Evolutionary conservation across 139 green algal species (phyloP), one percentile per base, ranked within the genome.

Genomic region (Coelastrella sp.): DNA sequence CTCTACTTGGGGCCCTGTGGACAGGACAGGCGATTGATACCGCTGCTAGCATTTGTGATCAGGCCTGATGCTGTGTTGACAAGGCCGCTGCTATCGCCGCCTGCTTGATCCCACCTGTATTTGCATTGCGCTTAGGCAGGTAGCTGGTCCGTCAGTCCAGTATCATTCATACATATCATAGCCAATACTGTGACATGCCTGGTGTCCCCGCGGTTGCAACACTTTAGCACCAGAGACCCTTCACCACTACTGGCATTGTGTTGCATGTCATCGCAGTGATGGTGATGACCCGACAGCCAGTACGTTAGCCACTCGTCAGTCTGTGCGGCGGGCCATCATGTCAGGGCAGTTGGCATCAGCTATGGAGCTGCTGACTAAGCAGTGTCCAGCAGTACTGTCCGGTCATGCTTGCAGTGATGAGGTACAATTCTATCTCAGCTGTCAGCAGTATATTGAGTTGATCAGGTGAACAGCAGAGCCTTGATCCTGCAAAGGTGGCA

Each of bases 401-500:
- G 85, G 85, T 14, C 20, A 11, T 74, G 22, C 57, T 84, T 64
- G 54, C 22, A 65, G 57, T 64, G 87, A 90, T 20, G 94, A 95
- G 14, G 92, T 96, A 58, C 89, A 90, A 59, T 96, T 97, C 88
- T 90, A 94, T 86, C 90, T 98, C 56, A 87, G 90, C 79, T 97
- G 95, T 89, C 94, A 97, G 76, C 93, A 96, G 74, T 98, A 96
- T 90, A 95, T 98, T 3, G 96, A 98, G 94, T 88, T 97, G 0
- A 91, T 98, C n/a, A 93, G 95, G 95, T 95, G 87, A 80, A n/a
- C n/a, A n/a, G n/a, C n/a, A n/a, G n/a, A n/a, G n/a, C n/a, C n/a
- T n/a, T n/a, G n/a, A n/a, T n/a, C n/a, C n/a, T n/a, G n/a, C n/a
- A n/a, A n/a, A n/a, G n/a, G n/a, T n/a, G n/a, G n/a, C n/a, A n/a